Conservation (phyloP, 495 filamentous ascomycete genomes). For the Emericellopsis terricola region DNA sequence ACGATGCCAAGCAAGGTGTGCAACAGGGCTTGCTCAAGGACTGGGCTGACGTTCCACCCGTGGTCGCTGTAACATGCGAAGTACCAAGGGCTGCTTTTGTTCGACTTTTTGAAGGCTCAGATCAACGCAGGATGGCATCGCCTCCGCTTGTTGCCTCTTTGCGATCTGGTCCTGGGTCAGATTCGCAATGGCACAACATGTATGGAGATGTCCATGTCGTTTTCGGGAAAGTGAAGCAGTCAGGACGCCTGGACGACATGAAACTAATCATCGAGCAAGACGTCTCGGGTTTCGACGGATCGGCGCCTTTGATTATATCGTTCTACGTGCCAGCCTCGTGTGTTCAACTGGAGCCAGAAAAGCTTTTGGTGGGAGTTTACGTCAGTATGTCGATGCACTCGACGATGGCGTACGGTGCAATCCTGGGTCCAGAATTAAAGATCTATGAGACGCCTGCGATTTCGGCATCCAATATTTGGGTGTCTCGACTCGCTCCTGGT, state of each 20-base stretch:
- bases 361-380: conserved; percentile 8
- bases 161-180: not conserved
- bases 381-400: conserved; percentile 5
- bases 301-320: conserved; percentile 19
- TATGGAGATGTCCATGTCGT: conserved; percentile 13
- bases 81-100: conserved; percentile 10
- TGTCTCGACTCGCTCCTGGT: conserved; percentile 13
- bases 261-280: conserved; percentile 7
- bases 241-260: conserved; percentile 9
- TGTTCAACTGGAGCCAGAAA: conserved; percentile 10
- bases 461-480: conserved; percentile 12
- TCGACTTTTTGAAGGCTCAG: not conserved
- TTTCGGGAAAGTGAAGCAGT: conserved; percentile 14
- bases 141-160: conserved; percentile 2
- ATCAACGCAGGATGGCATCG: conserved; percentile 2
- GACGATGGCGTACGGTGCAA: conserved; percentile 1
- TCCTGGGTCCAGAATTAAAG: conserved; percentile 4
- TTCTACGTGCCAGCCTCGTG: conserved; percentile 16
- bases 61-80: conserved; percentile 17
- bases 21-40: conserved; percentile 4
- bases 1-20: not conserved
- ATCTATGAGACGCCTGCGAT: conserved; percentile 8
- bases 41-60: conserved; percentile 16
- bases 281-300: conserved; percentile 13
- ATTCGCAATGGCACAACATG: conserved; percentile 4